Evolutionary conservation across 371 early-diverging fungal species (phyloP).

Genomic region (Parasitella parasitica): DNA sequence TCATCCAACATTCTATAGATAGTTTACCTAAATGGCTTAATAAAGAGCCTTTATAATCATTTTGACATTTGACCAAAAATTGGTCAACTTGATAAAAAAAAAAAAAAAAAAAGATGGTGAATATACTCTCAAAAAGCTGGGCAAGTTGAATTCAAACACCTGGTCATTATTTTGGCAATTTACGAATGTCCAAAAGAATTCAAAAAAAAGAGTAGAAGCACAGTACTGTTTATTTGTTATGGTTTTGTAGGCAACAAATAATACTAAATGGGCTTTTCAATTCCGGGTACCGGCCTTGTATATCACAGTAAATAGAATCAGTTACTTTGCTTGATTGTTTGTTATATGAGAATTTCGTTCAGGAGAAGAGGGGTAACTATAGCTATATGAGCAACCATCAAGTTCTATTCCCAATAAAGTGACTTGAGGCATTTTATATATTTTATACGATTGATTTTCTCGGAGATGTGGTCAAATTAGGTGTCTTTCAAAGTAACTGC

Average conservation of each 20-base stretch:
- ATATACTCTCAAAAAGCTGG: background rate
- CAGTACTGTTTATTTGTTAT: too few species aligned
- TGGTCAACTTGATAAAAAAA: constrained; percentile 2
- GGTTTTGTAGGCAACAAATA: too few species aligned
- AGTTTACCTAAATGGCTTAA: constrained; percentile 7
- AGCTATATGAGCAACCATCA: background rate
- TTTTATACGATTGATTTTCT: background rate
- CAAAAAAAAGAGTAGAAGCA: too few species aligned
- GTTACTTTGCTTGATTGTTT: background rate
- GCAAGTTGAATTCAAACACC: too few species aligned
- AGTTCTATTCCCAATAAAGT: background rate
- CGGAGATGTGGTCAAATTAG: background rate
- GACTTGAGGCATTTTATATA: background rate
- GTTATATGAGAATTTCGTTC: background rate
- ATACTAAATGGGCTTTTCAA: background rate
- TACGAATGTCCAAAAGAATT: too few species aligned
- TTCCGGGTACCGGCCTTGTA: background rate
- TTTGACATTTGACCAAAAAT: constrained; percentile 15
- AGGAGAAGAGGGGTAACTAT: background rate
- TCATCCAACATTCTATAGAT: constrained; percentile 15
- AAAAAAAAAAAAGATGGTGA: background rate
- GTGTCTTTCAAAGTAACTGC: background rate
- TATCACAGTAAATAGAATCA: background rate
- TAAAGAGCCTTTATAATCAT: constrained; percentile 13
- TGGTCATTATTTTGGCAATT: too few species aligned